Percentiles rank a stretch among this genome's conserved stretches.
phyloP scores from a whole-genome alignment of 1,284 basidiomycete genomes.

The Sanguinoderma infundibulare region DNA sequence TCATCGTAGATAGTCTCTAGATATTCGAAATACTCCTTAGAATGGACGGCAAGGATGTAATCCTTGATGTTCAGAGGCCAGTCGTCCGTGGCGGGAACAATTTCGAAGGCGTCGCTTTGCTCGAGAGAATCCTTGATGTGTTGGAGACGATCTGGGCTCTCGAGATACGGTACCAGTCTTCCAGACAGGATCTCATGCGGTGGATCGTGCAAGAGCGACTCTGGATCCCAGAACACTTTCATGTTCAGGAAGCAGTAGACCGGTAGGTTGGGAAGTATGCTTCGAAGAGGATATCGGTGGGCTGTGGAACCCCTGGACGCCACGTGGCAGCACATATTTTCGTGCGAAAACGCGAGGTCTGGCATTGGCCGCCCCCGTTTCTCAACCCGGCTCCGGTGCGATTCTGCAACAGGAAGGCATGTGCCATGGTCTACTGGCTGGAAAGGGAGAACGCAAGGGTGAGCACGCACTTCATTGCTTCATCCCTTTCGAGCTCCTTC shows the following conservation, averaged over 20 bases:
- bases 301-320: not conserved
- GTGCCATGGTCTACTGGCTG: too few species aligned
- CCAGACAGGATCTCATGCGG: slow-evolving; percentile 40
- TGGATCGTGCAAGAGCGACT: slow-evolving; percentile 36
- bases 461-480: too few species aligned
- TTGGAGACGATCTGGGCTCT: slow-evolving; percentile 36
- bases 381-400: too few species aligned
- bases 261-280: too few species aligned
- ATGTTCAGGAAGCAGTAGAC: slow-evolving; percentile 23
- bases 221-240: slow-evolving; percentile 29
- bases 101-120: slow-evolving; percentile 22
- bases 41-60: slow-evolving; percentile 29
- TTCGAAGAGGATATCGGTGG: too few species aligned
- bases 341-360: too few species aligned
- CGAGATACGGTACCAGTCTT: slow-evolving; percentile 34
- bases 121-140: slow-evolving; percentile 33
- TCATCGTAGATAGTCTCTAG: slow-evolving; percentile 35
- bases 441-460: too few species aligned
- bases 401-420: too few species aligned
- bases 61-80: slow-evolving; percentile 21
- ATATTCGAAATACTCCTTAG: slow-evolving; percentile 35
- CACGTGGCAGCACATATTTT: too few species aligned
- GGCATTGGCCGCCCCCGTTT: too few species aligned
- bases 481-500: too few species aligned
- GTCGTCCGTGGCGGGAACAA: slow-evolving; percentile 20